phyloP scores from a whole-genome alignment of 2,329 filamentous ascomycete species.

The Aspergillus sp. region DNA sequence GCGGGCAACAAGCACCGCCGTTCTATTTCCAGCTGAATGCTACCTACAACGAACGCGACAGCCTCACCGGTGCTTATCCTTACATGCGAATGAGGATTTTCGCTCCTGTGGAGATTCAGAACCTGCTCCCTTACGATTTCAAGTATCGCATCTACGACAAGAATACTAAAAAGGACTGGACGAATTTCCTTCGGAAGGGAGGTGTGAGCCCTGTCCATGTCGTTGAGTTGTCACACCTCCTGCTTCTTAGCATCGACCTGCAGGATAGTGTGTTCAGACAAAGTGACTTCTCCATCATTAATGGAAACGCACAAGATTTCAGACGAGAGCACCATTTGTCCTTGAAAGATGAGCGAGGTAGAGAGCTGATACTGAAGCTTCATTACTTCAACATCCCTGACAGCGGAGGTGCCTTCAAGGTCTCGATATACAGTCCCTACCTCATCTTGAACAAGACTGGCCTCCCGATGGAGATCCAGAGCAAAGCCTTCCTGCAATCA shows the following conservation, averaged over 20 bases:
- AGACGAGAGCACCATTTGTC: slow-evolving; percentile 73
- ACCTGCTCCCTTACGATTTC: slow-evolving; percentile 94
- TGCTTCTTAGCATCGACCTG: slow-evolving; percentile 92
- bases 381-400: slow-evolving; percentile 90
- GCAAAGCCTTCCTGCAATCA: slow-evolving; percentile 83
- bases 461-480: slow-evolving; percentile 79
- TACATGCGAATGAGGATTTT: slow-evolving; percentile 93
- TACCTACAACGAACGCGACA: slow-evolving; percentile 77
- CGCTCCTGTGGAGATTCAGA: slow-evolving; percentile 90
- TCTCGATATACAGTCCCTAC: slow-evolving; percentile 93
- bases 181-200: slow-evolving; percentile 93
- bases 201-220: slow-evolving; percentile 97
- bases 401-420: slow-evolving; percentile 92
- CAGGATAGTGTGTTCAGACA: slow-evolving; percentile 92
- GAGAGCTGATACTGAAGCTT: slow-evolving; percentile 75
- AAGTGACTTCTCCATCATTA: slow-evolving; percentile 97
- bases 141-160: slow-evolving; percentile 99
- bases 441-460: slow-evolving; percentile 95
- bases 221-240: slow-evolving; percentile 88
- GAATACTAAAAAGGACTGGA: slow-evolving; percentile 98
- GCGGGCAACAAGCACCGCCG: slow-evolving; percentile 69
- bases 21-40: slow-evolving; percentile 98
- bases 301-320: slow-evolving; percentile 84
- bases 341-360: slow-evolving; percentile 79
- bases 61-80: slow-evolving; percentile 79